Percentiles rank a stretch among this genome's conserved stretches.
phyloP scores from a whole-genome alignment of 805 yeast genomes.

The Candida quercuum region DNA sequence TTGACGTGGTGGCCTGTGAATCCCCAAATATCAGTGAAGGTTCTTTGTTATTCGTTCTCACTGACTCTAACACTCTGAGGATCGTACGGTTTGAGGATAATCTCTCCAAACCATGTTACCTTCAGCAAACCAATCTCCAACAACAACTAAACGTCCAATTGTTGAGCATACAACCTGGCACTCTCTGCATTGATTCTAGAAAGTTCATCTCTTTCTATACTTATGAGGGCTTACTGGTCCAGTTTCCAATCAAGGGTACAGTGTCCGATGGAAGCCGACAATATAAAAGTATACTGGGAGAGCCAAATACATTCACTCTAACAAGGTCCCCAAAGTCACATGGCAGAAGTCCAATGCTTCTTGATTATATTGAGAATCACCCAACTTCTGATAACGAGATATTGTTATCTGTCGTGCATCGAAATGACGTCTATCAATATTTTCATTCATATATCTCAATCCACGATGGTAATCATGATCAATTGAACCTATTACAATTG shows the following conservation, averaged over 20 bases:
- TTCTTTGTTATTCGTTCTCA: slow-evolving; percentile 12
- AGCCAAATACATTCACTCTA: slow-evolving; percentile 7
- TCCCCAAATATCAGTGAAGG: slow-evolving; percentile 9
- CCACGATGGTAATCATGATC: slow-evolving; percentile 2
- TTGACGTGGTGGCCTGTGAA: slow-evolving; percentile 9
- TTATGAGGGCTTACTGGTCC: slow-evolving; percentile 11
- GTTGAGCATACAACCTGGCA: slow-evolving; percentile 8
- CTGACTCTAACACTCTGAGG: slow-evolving; percentile 11
- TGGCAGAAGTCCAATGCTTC: slow-evolving; percentile 12
- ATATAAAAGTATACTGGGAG: too few relatives aligned
- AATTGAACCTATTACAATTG: slow-evolving; percentile 2
- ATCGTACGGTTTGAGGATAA: slow-evolving; percentile 12
- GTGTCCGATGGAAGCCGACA: too few relatives aligned
- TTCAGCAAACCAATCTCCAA: slow-evolving; percentile 10
- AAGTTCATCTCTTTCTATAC: slow-evolving; percentile 13
- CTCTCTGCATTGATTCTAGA: slow-evolving; percentile 11
- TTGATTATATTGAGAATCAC: slow-evolving; percentile 10
- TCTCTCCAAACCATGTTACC: slow-evolving; percentile 5
- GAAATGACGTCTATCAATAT: slow-evolving; percentile 15
- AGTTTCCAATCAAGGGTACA: background rate
- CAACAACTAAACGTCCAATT: slow-evolving; percentile 2
- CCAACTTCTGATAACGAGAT: background rate
- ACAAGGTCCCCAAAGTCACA: slow-evolving; percentile 6
- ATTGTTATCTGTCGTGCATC: slow-evolving; percentile 10
- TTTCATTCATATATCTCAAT: slow-evolving; percentile 8